Evolutionary conservation across 2,329 filamentous ascomycete species (phyloP), one percentile per base, ranked within the genome.

Genomic region (Trichophyton equinum): DNA sequence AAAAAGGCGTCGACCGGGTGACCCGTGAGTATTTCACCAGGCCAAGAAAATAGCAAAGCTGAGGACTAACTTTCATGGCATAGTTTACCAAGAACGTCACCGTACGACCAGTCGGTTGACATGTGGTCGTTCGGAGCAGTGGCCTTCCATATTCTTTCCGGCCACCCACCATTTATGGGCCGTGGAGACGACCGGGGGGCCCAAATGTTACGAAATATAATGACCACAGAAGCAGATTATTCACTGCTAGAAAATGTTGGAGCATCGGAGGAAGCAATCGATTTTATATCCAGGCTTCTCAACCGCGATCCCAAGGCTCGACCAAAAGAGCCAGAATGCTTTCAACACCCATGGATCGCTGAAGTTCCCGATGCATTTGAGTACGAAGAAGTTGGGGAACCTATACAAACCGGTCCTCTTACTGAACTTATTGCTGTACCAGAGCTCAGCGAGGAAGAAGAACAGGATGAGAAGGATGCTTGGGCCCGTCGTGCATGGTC

Each of bases 91-190:
- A 75, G 76, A 74, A 74, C 80, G 69, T 75, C 77, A 74, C 85
- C 89, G 22, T 99, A 99, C 72, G 89, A 86, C 69, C 89, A 95
- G 64, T 89, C 91, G 1, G 89, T 97, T 36, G 94, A 99, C 70
- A 88, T 96, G 64, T 99, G 94, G 92, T 97, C 94, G 0, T 83
- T 96, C 55, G 94, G 89, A 15, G 94, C 91, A 13, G 94, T 99
- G 1, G 75, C 97, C 4, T 99, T 91, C 76, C 94, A 88, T 69
- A 80, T 89, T 5, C 78, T 99, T n/a, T 91, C 87, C 4, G 84
- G 83, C 9, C 80, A 81, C 33, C 88, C 92, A 30, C 92, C 94
- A 0, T 97, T 89, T 71, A 86, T 86, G 30, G 91, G 88, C 15
- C 84, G 85, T 64, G 84, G 82, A 30, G 89, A 90, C 66, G 84